Base-by-base conservation (phyloP, 768 basidiomycete species). In the Strobilomyces confusus region DNA sequence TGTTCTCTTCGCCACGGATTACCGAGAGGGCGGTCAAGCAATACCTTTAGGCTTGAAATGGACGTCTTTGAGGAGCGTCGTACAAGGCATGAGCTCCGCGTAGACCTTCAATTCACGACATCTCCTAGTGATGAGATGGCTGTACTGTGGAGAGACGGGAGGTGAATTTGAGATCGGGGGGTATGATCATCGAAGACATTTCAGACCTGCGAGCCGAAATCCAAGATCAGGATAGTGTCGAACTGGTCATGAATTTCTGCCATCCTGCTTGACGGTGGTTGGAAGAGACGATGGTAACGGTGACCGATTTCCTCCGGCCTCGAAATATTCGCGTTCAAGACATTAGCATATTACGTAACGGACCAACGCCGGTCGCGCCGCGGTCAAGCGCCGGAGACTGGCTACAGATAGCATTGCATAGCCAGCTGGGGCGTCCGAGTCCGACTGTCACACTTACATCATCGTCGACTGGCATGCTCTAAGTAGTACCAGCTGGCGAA, bases 101-200 rank as follows among this genome's bases (percentile, higher is more conserved):
- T 98, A 98, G 50, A 99, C 92, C 51, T 92, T 92, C 66, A 94
- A 81, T 72, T 99, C 97, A 66, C 97, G 87, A 80, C 95, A 98
- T 83, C 97, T 80, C 67, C 97, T 77, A 8, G 95, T 97, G 71
- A 98, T 98, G 58, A 99, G 77, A 77, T 98, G 97, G 59, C 95
- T 95, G 72, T 95, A 95, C 93, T 95, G 69, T 40, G 32, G 13
- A 37, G 34, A 15, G 50, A 42, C 22, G 19, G n/a, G n/a, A 20
- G 19, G n/a, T 11, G 15, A 38, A 57, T 48, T 47, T 37, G 42
- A 49, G 46, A 52, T 56, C 25, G 40, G 54, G 40, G 54, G 15
- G 32, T 45, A 9, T 36, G 48, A 55, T 56, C 52, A 7, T 20
- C 37, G 46, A 61, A 52, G 54, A 48, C 20, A 13, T 22, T 47